phyloP scores from a whole-genome alignment of 768 basidiomycete species.

The Lentinula sp. region DNA sequence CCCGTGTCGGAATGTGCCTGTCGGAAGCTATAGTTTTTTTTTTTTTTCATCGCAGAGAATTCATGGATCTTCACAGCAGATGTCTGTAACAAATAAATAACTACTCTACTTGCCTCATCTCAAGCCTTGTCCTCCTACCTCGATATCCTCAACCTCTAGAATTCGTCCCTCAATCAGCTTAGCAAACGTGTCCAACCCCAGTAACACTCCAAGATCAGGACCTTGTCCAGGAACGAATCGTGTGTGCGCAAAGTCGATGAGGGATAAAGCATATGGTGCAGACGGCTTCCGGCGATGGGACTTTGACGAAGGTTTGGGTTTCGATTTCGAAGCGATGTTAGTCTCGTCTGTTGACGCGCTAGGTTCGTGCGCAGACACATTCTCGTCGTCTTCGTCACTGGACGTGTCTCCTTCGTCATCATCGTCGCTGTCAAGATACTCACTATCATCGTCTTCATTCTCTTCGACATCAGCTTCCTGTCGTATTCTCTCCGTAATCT shows the following conservation, averaged over 20 bases:
- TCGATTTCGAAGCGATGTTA: slow-evolving; percentile 6
- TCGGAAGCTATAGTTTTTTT: no score
- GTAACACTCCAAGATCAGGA: slow-evolving; percentile 71
- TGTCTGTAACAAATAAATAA: no score
- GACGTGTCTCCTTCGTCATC: slow-evolving; percentile 30
- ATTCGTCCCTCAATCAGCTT: slow-evolving; percentile 55
- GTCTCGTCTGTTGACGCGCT: not conserved
- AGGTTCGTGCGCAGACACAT: slow-evolving; percentile 15
- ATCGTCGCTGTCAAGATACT: slow-evolving; percentile 15
- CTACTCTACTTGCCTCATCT: no score
- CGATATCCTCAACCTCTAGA: slow-evolving; percentile 27
- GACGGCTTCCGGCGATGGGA: slow-evolving; percentile 24
- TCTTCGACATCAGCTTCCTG: slow-evolving; percentile 4
- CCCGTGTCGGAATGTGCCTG: no score
- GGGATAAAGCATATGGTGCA: slow-evolving; percentile 56
- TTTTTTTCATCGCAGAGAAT: no score
- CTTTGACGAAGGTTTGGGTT: not conserved
- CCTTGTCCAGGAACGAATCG: slow-evolving; percentile 61
- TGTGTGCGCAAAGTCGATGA: slow-evolving; percentile 97
- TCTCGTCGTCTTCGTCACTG: slow-evolving; percentile 30
- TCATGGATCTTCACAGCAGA: no score
- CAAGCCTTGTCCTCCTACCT: no score
- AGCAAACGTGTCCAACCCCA: slow-evolving; percentile 65
- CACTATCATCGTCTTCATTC: slow-evolving; percentile 11
- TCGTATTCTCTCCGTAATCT: slow-evolving; percentile 27